These are phyloP conservation scores for Acer campestre DNA, from an alignment of 345 rosid genomes.

Conservation along the genomic window DNA sequence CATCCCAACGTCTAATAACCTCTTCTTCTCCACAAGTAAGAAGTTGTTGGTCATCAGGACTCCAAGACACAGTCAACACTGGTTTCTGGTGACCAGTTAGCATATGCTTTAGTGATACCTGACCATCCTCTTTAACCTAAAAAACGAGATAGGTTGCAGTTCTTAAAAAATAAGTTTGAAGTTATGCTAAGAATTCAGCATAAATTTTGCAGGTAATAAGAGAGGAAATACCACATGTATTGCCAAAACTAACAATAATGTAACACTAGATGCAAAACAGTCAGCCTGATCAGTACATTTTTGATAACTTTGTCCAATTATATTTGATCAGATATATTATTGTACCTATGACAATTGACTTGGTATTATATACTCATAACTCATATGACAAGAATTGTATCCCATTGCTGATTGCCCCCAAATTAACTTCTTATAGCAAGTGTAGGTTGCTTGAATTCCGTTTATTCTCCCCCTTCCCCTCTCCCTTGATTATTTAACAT, in stretches of 20 bases:
- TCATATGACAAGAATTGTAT: background rate
- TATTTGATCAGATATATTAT: background rate
- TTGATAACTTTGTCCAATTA: background rate
- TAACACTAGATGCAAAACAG: background rate
- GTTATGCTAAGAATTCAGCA: background rate
- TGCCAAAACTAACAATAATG: background rate
- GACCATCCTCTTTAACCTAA: slow-evolving; percentile 51
- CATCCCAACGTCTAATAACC: slow-evolving; percentile 67
- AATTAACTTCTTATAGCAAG: background rate
- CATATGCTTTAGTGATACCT: slow-evolving; percentile 48
- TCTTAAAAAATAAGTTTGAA: slow-evolving; percentile 5
- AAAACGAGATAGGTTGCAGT: slow-evolving; percentile 8
- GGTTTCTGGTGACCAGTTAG: slow-evolving; percentile 59
- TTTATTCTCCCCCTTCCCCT: background rate
- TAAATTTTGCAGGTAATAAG: background rate
- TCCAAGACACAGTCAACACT: slow-evolving; percentile 62
- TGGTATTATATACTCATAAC: background rate
- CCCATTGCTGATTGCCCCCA: background rate
- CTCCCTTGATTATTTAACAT: background rate
- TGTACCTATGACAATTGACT: background rate
- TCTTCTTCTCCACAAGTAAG: slow-evolving; percentile 76
- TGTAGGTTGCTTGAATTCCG: background rate
- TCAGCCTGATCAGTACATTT: background rate
- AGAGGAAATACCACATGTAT: background rate
- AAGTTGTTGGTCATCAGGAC: slow-evolving; percentile 59